A percentile compares a stretch with the other conserved stretches of the same genome.
Conservation (phyloP, 2,329 filamentous ascomycete species). For the Nakataea oryzae region DNA sequence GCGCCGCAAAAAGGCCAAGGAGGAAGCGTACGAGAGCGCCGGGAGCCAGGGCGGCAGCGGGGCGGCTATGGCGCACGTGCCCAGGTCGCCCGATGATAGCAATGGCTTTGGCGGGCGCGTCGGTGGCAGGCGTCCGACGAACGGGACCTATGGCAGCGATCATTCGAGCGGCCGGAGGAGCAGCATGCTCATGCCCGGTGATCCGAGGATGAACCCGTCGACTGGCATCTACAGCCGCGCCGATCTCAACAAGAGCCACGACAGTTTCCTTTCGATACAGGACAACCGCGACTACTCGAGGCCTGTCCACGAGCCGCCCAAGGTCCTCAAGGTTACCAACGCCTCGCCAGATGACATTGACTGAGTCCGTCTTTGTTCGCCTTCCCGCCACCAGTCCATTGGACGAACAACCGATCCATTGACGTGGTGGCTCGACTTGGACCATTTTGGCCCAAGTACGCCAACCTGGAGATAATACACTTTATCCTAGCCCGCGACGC, state of each 20-base stretch:
- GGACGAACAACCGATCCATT: not conserved
- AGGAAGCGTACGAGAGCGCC: slow-evolving; percentile 29
- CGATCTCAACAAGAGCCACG: slow-evolving; percentile 43
- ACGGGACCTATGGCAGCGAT: slow-evolving; percentile 21
- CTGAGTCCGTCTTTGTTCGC: not conserved
- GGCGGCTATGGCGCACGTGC: slow-evolving; percentile 33
- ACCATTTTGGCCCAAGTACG: not conserved
- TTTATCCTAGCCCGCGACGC: not conserved
- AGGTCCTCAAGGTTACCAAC: slow-evolving; percentile 52
- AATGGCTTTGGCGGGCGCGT: slow-evolving; percentile 11
- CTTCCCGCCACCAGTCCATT: not conserved
- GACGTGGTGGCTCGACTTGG: not conserved
- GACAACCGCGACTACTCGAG: slow-evolving; percentile 57
- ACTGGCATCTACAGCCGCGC: slow-evolving; percentile 42
- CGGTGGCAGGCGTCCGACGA: not conserved
- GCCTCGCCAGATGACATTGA: slow-evolving; percentile 38
- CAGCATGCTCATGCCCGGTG: slow-evolving; percentile 45
- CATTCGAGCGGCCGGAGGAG: slow-evolving; percentile 28
- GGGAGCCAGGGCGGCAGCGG: slow-evolving; percentile 40
- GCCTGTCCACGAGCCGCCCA: slow-evolving; percentile 35
- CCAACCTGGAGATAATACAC: not conserved
- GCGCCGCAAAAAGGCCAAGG: slow-evolving; percentile 26
- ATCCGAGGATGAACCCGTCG: slow-evolving; percentile 54
- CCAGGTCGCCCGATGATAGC: slow-evolving; percentile 31
- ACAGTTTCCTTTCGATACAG: slow-evolving; percentile 52